Conservation (phyloP, 1,139 yeast genomes). For the Protomyces arabidopsidicola region DNA sequence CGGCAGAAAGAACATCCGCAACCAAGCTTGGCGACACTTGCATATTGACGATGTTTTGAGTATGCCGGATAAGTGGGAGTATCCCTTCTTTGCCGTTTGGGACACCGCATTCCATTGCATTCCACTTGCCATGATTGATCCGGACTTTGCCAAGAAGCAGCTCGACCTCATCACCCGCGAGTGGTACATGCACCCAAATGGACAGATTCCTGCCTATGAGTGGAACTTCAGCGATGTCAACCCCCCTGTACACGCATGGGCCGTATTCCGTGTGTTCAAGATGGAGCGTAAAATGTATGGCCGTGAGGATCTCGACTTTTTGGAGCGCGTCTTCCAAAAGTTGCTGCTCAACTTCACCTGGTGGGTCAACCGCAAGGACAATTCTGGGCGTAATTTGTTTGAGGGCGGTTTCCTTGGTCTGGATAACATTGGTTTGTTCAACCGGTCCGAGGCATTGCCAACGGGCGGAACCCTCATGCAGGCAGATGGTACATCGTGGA, state of each 20-base stretch:
- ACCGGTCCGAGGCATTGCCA: slow-evolving; percentile 90
- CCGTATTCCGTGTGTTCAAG: slow-evolving; percentile 84
- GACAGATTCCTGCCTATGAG: slow-evolving; percentile 97
- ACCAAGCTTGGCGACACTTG: slow-evolving; percentile 83
- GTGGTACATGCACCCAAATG: slow-evolving; percentile 99
- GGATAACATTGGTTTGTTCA: slow-evolving; percentile 90
- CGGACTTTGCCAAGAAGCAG: slow-evolving; percentile 87
- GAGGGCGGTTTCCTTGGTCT: slow-evolving; percentile 94
- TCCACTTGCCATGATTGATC: slow-evolving; percentile 92
- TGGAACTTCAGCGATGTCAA: slow-evolving; percentile 96
- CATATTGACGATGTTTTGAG: slow-evolving; percentile 85
- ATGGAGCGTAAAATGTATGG: slow-evolving; percentile 86
- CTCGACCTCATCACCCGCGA: slow-evolving; percentile 82
- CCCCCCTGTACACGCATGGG: slow-evolving; percentile 98
- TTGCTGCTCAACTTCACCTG: slow-evolving; percentile 85
- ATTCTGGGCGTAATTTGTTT: slow-evolving; percentile 82
- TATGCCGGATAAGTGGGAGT: slow-evolving; percentile 95
- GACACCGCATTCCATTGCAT: slow-evolving; percentile 95
- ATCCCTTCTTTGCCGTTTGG: slow-evolving; percentile 97
- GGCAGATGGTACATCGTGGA: slow-evolving; percentile 98
- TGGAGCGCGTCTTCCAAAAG: slow-evolving; percentile 90
- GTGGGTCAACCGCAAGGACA: slow-evolving; percentile 96
- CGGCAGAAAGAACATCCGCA: slow-evolving; percentile 77
- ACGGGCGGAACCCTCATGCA: slow-evolving; percentile 90
- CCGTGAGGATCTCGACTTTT: slow-evolving; percentile 71